These are phyloP conservation scores for Fomes fomentarius DNA, from an alignment of 1,284 basidiomycete species.

Conservation along the genomic window DNA sequence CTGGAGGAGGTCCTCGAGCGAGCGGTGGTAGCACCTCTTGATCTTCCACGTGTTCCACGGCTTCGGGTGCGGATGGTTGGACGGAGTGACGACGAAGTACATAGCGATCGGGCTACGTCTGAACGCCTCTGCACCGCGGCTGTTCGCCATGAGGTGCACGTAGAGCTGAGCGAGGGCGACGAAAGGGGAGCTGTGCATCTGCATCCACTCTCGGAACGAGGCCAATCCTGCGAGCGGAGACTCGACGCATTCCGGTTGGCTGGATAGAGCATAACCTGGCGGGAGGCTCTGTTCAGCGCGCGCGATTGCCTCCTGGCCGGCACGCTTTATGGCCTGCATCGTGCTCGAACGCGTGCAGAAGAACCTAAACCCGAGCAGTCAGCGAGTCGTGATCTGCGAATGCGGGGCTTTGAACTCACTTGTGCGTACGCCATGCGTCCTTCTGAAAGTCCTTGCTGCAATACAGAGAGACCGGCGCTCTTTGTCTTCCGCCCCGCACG, in stretches of 20 bases:
- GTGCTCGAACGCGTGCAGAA: neutral
- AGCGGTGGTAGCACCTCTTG: neutral
- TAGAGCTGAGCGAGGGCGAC: neutral
- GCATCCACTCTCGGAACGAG: neutral
- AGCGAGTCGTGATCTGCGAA: neutral
- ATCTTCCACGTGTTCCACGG: neutral
- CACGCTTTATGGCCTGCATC: neutral
- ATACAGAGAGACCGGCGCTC: neutral
- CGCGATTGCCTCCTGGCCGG: neutral
- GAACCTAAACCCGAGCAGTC: neutral
- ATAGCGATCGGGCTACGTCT: neutral
- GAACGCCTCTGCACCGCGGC: neutral
- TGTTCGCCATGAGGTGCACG: neutral
- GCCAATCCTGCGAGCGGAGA: neutral
- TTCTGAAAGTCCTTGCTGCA: conserved; percentile 1
- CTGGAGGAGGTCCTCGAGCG: neutral
- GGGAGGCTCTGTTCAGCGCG: neutral
- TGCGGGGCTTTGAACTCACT: neutral
- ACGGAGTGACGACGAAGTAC: neutral
- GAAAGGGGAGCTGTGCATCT: neutral
- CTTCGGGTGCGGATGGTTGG: neutral
- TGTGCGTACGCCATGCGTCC: neutral
- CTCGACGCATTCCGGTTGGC: neutral
- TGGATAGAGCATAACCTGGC: neutral
- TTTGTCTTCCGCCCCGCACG: neutral